Evolutionary conservation across 1,284 basidiomycete species (phyloP).

Genomic region (Ganoderma resinaceum): DNA sequence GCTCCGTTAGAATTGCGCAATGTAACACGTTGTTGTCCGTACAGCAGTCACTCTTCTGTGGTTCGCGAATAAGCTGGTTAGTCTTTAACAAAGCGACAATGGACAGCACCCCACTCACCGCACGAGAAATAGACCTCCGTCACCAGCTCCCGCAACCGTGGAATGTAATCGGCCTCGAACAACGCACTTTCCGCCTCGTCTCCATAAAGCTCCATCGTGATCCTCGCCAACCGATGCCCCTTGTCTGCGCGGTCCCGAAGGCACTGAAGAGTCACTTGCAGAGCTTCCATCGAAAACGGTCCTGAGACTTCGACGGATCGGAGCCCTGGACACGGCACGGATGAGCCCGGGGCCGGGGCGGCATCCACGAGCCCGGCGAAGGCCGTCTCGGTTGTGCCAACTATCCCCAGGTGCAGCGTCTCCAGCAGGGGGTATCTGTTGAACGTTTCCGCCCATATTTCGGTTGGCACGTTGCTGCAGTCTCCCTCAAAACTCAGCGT

Average conservation of each 20-base stretch:
- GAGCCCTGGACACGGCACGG: not conserved
- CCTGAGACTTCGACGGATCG: not conserved
- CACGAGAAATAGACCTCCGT: not conserved
- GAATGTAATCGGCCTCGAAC: not conserved
- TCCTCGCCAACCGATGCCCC: not conserved
- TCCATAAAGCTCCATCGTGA: not conserved
- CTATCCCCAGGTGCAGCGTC: not conserved
- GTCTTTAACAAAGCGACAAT: not conserved
- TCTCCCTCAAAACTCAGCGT: not conserved
- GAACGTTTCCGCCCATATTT: not conserved
- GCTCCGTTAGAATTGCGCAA: too few relatives aligned
- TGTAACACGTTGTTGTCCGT: too few relatives aligned
- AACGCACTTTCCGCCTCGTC: not conserved
- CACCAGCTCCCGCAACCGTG: not conserved
- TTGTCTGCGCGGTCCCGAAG: not conserved
- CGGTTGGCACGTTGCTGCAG: not conserved
- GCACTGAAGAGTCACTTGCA: not conserved
- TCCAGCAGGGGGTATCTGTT: not conserved
- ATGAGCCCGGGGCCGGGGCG: not conserved
- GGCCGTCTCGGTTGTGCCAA: not conserved
- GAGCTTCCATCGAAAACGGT: not conserved
- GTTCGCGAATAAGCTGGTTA: too few relatives aligned
- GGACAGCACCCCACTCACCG: not conserved
- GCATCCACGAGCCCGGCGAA: not conserved
- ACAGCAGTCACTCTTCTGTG: too few relatives aligned